phyloP scores from a whole-genome alignment of 1,284 basidiomycete genomes.

The Austropuccinia psidii region DNA sequence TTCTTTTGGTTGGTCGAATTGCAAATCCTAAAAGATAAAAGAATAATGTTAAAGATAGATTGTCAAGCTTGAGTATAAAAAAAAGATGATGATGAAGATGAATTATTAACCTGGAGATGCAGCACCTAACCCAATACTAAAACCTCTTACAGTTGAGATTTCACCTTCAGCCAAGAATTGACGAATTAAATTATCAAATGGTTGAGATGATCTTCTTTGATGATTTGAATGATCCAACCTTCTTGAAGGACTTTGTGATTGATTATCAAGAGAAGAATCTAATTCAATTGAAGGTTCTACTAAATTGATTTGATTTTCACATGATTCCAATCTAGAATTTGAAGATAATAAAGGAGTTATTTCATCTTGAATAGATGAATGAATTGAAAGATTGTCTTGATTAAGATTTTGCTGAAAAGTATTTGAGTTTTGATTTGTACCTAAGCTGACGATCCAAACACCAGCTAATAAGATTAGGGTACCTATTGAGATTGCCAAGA shows the following conservation, averaged over 20 bases:
- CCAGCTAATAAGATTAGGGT: slow-evolving; percentile 72
- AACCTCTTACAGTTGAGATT: slow-evolving; percentile 7
- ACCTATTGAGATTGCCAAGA: slow-evolving; percentile 68
- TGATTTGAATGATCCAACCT: too few species aligned
- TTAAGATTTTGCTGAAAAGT: neutral
- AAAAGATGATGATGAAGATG: neutral
- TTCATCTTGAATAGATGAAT: neutral
- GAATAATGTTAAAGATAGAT: neutral
- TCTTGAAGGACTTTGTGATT: too few species aligned
- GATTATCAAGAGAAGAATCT: neutral
- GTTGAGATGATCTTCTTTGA: neutral
- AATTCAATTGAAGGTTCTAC: neutral
- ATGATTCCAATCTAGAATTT: neutral
- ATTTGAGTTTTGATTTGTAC: neutral
- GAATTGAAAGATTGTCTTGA: neutral
- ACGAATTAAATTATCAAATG: slow-evolving; percentile 4
- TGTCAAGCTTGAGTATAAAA: neutral
- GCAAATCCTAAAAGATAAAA: slow-evolving; percentile 6
- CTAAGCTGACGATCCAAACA: slow-evolving; percentile 67
- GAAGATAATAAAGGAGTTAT: neutral
- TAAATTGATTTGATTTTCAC: neutral
- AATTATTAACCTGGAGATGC: slow-evolving; percentile 9
- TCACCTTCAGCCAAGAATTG: slow-evolving; percentile 17
- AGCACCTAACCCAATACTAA: slow-evolving; percentile 27
- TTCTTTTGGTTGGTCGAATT: slow-evolving; percentile 9